phyloP scores from a whole-genome alignment of 331 rosid genomes.

The Erythrophleum ivorense region DNA sequence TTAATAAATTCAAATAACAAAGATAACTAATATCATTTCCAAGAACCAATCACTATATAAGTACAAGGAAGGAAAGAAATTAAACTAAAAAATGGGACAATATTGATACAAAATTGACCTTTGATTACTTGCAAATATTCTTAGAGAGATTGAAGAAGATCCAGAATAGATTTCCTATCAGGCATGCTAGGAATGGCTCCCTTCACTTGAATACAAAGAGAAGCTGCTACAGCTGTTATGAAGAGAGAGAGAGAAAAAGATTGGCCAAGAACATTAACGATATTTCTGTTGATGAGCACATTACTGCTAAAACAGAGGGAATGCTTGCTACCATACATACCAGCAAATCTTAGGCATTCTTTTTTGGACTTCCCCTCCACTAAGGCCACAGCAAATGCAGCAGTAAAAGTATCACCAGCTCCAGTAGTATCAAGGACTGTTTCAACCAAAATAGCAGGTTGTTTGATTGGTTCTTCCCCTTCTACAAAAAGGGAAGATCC shows the following conservation, averaged over 20 bases:
- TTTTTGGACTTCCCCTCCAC: constrained; percentile 79
- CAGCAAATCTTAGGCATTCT: constrained; percentile 81
- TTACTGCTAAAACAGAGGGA: constrained; percentile 4
- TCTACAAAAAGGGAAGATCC: constrained; percentile 84
- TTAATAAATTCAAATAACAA: background rate
- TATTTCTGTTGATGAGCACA: constrained; percentile 11
- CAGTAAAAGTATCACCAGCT: constrained; percentile 94
- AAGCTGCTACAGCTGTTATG: constrained; percentile 90
- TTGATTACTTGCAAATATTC: constrained; percentile 20
- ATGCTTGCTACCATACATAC: constrained; percentile 43
- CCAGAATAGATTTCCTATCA: constrained; percentile 70
- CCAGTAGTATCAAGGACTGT: constrained; percentile 87
- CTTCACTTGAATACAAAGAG: constrained; percentile 94
- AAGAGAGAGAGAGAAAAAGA: background rate
- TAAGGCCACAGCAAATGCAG: constrained; percentile 89
- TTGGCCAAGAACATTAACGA: background rate
- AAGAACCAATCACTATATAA: background rate
- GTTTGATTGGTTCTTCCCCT: constrained; percentile 85
- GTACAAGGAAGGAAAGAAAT: background rate
- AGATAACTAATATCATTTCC: background rate
- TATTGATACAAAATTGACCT: constrained; percentile 40
- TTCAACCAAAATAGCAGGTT: constrained; percentile 63
- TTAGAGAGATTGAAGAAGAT: constrained; percentile 66
- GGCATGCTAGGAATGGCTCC: constrained; percentile 99
- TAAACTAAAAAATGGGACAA: background rate